phyloP scores from a whole-genome alignment of 441 rosid species.

The Gossypium gossypioides region DNA sequence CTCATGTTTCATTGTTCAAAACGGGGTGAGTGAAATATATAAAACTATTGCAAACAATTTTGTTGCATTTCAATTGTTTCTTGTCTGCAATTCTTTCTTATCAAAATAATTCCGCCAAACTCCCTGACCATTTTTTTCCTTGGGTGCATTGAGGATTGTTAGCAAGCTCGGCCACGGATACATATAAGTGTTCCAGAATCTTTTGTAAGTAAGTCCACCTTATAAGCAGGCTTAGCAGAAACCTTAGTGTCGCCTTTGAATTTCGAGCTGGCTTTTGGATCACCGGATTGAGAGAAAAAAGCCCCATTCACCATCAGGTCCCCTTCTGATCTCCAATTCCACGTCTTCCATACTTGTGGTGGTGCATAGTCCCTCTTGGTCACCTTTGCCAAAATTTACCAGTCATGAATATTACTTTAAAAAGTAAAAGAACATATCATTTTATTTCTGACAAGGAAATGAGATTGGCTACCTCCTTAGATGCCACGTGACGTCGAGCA shows the following conservation, averaged over 20 bases:
- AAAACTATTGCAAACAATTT: too few relatives aligned
- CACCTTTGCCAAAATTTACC: conserved; percentile 1
- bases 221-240: conserved; percentile 20
- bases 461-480: conserved; percentile 29
- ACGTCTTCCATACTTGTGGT: conserved; percentile 14
- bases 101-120: background rate
- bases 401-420: background rate
- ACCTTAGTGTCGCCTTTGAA: conserved; percentile 20
- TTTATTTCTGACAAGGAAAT: background rate
- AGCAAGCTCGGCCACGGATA: conserved; percentile 22
- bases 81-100: too few relatives aligned
- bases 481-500: conserved; percentile 27
- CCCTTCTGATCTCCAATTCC: conserved; percentile 23
- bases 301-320: conserved; percentile 27
- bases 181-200: conserved; percentile 35
- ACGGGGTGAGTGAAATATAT: too few relatives aligned
- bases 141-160: background rate
- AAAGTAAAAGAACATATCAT: too few relatives aligned
- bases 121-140: background rate
- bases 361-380: conserved; percentile 21
- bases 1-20: too few relatives aligned
- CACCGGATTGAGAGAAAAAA: conserved; percentile 10
- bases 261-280: conserved; percentile 19
- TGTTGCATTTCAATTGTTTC: too few relatives aligned
- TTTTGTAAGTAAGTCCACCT: conserved; percentile 28